Base-by-base conservation (phyloP, 345 rosid genomes). In the Syzygium aqueum region DNA sequence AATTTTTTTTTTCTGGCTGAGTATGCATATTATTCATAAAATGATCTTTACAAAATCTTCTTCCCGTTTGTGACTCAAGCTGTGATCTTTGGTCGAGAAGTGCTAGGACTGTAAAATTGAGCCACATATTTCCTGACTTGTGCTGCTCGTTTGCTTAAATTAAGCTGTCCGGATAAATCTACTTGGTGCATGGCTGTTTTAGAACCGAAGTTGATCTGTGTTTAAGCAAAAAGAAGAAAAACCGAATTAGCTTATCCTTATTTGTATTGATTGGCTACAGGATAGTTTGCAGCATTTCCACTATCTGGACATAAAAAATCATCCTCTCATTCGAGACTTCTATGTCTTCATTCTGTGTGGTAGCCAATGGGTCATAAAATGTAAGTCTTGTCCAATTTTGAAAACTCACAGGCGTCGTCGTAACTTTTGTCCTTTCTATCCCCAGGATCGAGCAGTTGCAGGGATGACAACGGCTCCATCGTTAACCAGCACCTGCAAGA, bases 371-470 rank as follows among this genome's bases (percentile, higher is more conserved):
- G 46, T 67, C 25, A 1, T 21, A 4, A 67, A 33, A 67, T 67
- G 46, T 33, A 67, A 67, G 33, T 33, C 80, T 67, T 33, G 80
- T 67, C 46, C 78, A 30, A 33, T 30, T 37, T 21, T 40, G 40
- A 33, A 4, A 40, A 17, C 80, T 67, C 46, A 33, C 33, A 40
- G 78, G 46, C 11, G 40, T 33, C 80, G 8, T 52, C 86, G 11
- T 84, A 61, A 49, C 40, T n/a, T 85, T 51, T 88, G 25, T 28
- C 56, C 59, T 19, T 51, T 59, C 73, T n/a, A n/a, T 77, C 59
- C 77, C 40, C 84, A 92, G 94, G 92, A 37, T 88, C 90, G 65
- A 86, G 89, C 87, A 87, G 86, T 77, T 88, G 82, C 21, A 89
- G 88, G 5, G 91, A 90, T 86, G 87, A 91, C 59, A 89, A 90